These are phyloP conservation scores for Pythium periplocum DNA, from an alignment of 352 stramenopile genomes.

Conservation along the genomic window DNA sequence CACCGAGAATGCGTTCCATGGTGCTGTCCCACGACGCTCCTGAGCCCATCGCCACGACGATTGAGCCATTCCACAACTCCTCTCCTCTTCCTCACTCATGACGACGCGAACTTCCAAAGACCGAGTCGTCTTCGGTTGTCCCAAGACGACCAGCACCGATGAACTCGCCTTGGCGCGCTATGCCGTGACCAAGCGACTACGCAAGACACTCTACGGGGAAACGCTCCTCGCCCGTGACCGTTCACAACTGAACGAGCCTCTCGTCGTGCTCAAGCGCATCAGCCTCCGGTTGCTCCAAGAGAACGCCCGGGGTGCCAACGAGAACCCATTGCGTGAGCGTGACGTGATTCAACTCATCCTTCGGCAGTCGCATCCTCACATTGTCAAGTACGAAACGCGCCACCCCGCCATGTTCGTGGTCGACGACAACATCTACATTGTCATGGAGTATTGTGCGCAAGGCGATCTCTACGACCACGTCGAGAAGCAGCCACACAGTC, in stretches of 20 bases:
- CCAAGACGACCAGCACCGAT: too few relatives aligned
- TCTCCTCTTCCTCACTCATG: background rate
- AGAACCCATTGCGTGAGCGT: conserved; percentile 41
- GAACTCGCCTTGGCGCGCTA: conserved; percentile 19
- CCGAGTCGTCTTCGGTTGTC: too few relatives aligned
- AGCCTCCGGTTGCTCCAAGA: conserved; percentile 31
- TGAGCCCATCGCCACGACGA: too few relatives aligned
- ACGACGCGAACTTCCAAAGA: too few relatives aligned
- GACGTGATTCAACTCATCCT: conserved; percentile 40
- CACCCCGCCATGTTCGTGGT: conserved; percentile 32
- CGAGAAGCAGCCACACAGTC: conserved; percentile 21
- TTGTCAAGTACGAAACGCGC: conserved; percentile 31
- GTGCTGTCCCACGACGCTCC: too few relatives aligned
- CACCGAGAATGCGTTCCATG: too few relatives aligned
- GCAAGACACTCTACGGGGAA: conserved; percentile 49
- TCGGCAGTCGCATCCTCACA: conserved; percentile 25
- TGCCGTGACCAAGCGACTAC: conserved; percentile 26
- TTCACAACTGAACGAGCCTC: conserved; percentile 2
- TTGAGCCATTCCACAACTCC: too few relatives aligned
- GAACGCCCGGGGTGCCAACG: conserved; percentile 24
- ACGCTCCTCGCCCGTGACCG: conserved; percentile 41
- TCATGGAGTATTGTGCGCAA: conserved; percentile 62
- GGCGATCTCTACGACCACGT: conserved; percentile 57
- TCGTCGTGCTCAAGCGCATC: conserved; percentile 52
- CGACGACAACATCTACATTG: conserved; percentile 37